Conservation (phyloP, 176 grass and related monocot species). For the Zoysia japonica region DNA sequence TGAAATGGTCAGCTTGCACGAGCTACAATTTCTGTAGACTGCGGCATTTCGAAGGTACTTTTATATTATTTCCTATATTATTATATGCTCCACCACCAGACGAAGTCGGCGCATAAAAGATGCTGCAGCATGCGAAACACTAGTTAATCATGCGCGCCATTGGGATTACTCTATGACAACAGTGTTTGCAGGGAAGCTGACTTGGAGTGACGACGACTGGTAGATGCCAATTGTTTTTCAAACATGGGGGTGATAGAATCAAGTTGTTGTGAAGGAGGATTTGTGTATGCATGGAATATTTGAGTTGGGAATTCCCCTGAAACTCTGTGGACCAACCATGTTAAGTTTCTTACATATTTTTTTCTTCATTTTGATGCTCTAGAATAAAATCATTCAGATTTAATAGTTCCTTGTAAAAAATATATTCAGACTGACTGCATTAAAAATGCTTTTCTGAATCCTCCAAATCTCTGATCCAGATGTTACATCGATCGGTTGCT, state of each 20-base stretch:
- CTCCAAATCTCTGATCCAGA: not conserved
- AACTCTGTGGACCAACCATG: too few species aligned
- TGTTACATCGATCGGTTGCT: not conserved
- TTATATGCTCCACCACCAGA: not conserved
- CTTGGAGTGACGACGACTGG: not conserved
- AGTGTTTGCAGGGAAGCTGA: constrained; percentile 16
- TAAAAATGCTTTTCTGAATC: not conserved
- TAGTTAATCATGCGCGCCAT: not conserved
- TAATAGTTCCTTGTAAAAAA: too few species aligned
- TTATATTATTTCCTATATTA: too few species aligned
- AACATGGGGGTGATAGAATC: not conserved
- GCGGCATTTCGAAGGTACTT: constrained; percentile 10
- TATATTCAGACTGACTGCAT: too few species aligned
- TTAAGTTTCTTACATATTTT: not conserved
- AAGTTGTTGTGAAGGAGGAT: not conserved
- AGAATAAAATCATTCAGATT: not conserved
- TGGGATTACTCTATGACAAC: constrained; percentile 11
- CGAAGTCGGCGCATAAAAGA: not conserved
- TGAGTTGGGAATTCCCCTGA: not conserved
- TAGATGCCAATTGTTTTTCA: not conserved
- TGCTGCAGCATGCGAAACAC: constrained; percentile 13
- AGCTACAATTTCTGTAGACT: not conserved
- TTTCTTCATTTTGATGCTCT: not conserved
- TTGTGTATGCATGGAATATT: not conserved
- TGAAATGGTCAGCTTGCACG: constrained; percentile 10